These are phyloP conservation scores for Aspergillus brunneoviolaceus DNA, from an alignment of 2,329 filamentous ascomycete species.

Conservation along the genomic window DNA sequence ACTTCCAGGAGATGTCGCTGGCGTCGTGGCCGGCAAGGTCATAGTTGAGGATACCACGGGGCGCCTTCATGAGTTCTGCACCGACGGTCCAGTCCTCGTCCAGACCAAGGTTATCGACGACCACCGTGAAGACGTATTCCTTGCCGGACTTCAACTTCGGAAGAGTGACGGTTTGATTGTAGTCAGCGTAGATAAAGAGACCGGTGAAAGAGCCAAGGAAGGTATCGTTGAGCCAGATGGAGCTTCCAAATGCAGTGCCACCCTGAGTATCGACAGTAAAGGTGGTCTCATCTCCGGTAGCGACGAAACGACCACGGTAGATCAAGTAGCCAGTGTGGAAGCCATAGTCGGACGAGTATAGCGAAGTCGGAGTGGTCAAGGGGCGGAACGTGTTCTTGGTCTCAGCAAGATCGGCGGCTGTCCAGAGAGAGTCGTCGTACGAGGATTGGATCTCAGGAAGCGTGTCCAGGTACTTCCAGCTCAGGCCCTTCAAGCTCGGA, in stretches of 20 bases:
- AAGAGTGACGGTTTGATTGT: slow-evolving; percentile 59
- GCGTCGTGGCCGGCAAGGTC: slow-evolving; percentile 40
- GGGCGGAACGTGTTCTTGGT: slow-evolving; percentile 61
- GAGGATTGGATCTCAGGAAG: slow-evolving; percentile 65
- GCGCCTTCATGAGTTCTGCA: slow-evolving; percentile 57
- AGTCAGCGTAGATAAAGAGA: slow-evolving; percentile 48
- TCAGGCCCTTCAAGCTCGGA: slow-evolving; percentile 57
- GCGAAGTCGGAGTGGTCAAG: slow-evolving; percentile 62
- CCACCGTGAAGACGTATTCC: slow-evolving; percentile 63
- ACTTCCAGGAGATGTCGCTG: slow-evolving; percentile 50
- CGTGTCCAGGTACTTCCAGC: slow-evolving; percentile 70
- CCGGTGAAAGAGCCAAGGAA: slow-evolving; percentile 67
- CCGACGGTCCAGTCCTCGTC: slow-evolving; percentile 66
- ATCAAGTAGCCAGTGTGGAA: slow-evolving; percentile 68
- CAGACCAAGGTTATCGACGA: slow-evolving; percentile 72
- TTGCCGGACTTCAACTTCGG: slow-evolving; percentile 53
- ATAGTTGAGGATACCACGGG: slow-evolving; percentile 55
- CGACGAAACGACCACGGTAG: slow-evolving; percentile 68
- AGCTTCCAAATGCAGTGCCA: slow-evolving; percentile 65
- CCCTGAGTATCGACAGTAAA: slow-evolving; percentile 64
- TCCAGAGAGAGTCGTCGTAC: slow-evolving; percentile 72
- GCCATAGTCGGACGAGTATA: slow-evolving; percentile 72
- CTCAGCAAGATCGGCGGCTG: slow-evolving; percentile 55
- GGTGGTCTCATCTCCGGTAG: slow-evolving; percentile 58
- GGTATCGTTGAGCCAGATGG: slow-evolving; percentile 63